Percentiles rank a stretch among this genome's conserved stretches.
phyloP scores from a whole-genome alignment of 2,329 filamentous ascomycete genomes.

The Pseudogymnoascus sp. region DNA sequence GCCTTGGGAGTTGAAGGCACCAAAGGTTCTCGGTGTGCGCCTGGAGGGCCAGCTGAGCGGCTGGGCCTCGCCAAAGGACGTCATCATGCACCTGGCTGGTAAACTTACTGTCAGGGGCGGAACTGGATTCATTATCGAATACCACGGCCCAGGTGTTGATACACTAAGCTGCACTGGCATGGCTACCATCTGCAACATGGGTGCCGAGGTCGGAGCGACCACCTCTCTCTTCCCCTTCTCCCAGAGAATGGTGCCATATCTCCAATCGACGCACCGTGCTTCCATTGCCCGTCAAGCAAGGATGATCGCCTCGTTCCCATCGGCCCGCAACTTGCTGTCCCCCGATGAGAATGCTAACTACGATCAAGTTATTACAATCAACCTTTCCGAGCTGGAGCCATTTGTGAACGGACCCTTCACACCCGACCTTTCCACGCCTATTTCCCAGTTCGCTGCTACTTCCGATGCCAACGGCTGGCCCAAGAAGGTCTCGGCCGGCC shows the following conservation, averaged over 20 bases:
- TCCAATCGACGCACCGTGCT: constrained; percentile 72
- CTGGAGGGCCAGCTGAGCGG: constrained; percentile 76
- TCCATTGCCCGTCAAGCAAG: constrained; percentile 30
- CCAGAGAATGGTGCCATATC: constrained; percentile 73
- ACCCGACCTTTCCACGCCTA: constrained; percentile 84
- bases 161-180: constrained; percentile 87
- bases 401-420: constrained; percentile 98
- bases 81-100: constrained; percentile 85
- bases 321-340: constrained; percentile 56
- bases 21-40: constrained; percentile 78
- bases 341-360: constrained; percentile 80
- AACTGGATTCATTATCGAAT: constrained; percentile 91
- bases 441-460: constrained; percentile 81
- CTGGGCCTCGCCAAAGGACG: constrained; percentile 92
- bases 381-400: constrained; percentile 84
- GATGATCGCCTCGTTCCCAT: constrained; percentile 24
- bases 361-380: constrained; percentile 83
- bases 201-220: constrained; percentile 82
- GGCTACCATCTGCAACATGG: constrained; percentile 89
- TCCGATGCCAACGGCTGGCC: constrained; percentile 86
- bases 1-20: constrained; percentile 95
- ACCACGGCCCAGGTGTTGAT: constrained; percentile 83
- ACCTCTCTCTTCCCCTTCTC: constrained; percentile 95
- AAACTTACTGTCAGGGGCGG: constrained; percentile 87
- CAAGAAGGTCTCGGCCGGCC: constrained; percentile 77